Conservation (phyloP, 2,329 filamentous ascomycete genomes). For the Aspergillus thermomutatus region DNA sequence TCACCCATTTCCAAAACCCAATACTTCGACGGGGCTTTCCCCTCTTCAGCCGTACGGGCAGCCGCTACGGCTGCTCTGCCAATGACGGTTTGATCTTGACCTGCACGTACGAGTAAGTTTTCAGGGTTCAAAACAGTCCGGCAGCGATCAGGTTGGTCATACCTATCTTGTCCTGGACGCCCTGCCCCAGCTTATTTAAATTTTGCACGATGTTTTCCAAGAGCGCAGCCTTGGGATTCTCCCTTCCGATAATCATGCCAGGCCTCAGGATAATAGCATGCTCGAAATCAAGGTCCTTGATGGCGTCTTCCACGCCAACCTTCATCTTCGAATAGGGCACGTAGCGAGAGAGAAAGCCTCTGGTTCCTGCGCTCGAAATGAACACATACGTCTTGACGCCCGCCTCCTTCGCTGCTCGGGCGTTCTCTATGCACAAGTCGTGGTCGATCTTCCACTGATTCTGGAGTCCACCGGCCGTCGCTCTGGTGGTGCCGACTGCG, state of each 20-base stretch:
- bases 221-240: conserved; percentile 19
- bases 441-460: conserved; percentile 40
- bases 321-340: conserved; percentile 40
- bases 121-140: neutral
- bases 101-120: conserved; percentile 13
- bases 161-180: conserved; percentile 28
- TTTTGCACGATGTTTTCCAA: conserved; percentile 20
- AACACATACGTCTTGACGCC: conserved; percentile 36
- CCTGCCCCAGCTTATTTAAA: conserved; percentile 21
- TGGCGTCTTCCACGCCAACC: conserved; percentile 34
- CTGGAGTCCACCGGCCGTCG: conserved; percentile 29
- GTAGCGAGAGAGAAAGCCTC: conserved; percentile 23
- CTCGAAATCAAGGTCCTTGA: conserved; percentile 34
- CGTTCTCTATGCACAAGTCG: conserved; percentile 34
- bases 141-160: conserved; percentile 3
- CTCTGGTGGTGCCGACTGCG: conserved; percentile 34
- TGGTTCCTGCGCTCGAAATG: conserved; percentile 33
- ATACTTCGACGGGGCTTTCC: conserved; percentile 27
- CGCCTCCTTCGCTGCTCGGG: conserved; percentile 32
- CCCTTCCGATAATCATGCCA: conserved; percentile 34
- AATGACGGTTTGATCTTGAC: conserved; percentile 25
- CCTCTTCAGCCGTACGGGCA: conserved; percentile 21
- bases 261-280: conserved; percentile 35
- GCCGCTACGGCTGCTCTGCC: conserved; percentile 28
- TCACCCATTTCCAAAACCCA: conserved; percentile 28